These are phyloP conservation scores for Salinomyces thailandicus DNA, from an alignment of 2,329 filamentous ascomycete genomes.

Conservation along the genomic window DNA sequence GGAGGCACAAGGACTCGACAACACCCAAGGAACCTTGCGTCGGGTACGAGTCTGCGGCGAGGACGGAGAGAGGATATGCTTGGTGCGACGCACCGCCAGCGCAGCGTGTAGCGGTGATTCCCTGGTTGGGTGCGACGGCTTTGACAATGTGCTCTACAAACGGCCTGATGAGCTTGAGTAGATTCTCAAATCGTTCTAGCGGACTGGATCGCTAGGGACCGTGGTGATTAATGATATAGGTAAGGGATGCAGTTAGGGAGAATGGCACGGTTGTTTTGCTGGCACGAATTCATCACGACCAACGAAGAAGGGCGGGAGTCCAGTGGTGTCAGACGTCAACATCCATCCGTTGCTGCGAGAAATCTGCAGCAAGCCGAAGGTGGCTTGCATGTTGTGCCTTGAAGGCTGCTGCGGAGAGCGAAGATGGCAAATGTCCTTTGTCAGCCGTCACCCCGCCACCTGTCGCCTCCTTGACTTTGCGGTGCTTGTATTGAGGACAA, in stretches of 20 bases:
- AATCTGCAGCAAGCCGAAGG: not conserved
- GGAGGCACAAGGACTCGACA: conserved; percentile 1
- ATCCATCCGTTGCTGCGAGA: not conserved
- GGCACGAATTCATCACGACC: no score
- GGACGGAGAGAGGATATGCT: not conserved
- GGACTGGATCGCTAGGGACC: no score
- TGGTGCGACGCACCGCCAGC: conserved; percentile 5
- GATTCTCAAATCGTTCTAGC: no score
- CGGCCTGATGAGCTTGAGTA: no score
- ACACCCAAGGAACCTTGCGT: conserved; percentile 4
- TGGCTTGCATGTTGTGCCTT: not conserved
- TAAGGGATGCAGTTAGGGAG: no score
- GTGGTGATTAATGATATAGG: no score
- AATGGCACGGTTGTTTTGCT: no score
- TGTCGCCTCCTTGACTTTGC: not conserved
- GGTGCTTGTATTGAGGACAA: not conserved
- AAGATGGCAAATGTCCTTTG: not conserved
- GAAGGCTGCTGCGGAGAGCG: not conserved
- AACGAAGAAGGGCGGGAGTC: no score
- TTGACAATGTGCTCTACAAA: no score
- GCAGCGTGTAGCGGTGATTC: not conserved
- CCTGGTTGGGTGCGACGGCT: no score
- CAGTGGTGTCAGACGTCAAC: no score
- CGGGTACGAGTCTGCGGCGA: not conserved
- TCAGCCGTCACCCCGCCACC: no score